Evolutionary conservation across 1,284 basidiomycete species (phyloP), one percentile per base, ranked within the genome.

Genomic region (Puccinia hordei): DNA sequence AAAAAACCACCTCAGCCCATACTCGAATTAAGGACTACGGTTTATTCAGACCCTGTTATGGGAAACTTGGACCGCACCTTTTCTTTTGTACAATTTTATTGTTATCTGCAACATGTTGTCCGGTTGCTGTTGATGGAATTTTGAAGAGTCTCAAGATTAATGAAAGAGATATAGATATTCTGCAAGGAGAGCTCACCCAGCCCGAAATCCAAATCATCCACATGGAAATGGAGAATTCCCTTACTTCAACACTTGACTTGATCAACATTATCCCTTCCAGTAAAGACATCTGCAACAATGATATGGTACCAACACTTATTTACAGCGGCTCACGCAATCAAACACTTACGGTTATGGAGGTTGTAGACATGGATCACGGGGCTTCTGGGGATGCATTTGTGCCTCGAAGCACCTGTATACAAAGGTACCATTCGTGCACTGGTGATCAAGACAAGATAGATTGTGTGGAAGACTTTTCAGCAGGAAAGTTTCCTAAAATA

Each of bases 161-260:
- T 12, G 51, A 72, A 12, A 9, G 53, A 1, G 35, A 15, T 30
- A 13, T 71, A 2, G 19, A 71, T n/a, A 30, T 46, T 2, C 2
- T 71, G 19, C 41, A 49, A 17, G 33, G 22, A 0, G 69, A 72
- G 51, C 33, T 72, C 1, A 55, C 69, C 13, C 44, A 46, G n/a
- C 69, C 69, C 2, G 69, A 72, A 49, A 72, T 72, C 4, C 22
- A 12, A n/a, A 72, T 72, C 24, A 33, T 72, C 10, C 69, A 17
- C 12, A 17, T 71, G 38, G n/a, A n/a, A 5, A 71, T 71, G 68
- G 35, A 71, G n/a, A 17, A 71, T 1, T 46, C 69, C 1, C 27
- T 65, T 19, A 33, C 61, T 10, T 65, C 61, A 4, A 38, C 61
- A 1, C 41, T 51, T 1, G 46, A 72, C 30, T 19, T 44, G 12